phyloP scores from a whole-genome alignment of 441 rosid genomes.

The Rhodomyrtus psidioides region DNA sequence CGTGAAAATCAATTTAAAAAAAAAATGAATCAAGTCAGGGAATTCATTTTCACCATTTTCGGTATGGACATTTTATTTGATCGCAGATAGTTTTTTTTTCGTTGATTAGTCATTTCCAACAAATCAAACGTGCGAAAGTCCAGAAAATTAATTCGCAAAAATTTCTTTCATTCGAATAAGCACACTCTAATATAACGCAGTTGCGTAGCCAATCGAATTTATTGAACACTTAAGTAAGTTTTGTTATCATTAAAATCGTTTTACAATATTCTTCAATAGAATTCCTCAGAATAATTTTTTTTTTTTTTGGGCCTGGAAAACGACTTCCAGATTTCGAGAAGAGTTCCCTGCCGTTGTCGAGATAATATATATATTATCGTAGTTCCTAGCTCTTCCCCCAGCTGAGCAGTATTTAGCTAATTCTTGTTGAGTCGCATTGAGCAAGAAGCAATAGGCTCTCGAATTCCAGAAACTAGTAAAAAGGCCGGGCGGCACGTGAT shows the following conservation, averaged over 20 bases:
- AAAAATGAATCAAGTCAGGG: background rate
- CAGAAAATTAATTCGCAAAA: background rate
- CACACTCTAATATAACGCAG: background rate
- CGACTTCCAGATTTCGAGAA: background rate
- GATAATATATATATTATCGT: background rate
- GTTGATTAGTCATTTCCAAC: background rate
- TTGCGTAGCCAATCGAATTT: background rate
- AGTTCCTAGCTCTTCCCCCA: background rate
- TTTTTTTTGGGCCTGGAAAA: background rate
- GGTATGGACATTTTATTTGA: background rate
- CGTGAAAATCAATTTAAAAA: background rate
- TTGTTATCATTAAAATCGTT: background rate
- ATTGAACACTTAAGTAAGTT: background rate
- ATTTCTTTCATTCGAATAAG: background rate
- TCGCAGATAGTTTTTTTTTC: background rate
- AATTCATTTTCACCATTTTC: background rate
- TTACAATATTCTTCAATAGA: background rate
- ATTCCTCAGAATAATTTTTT: background rate
- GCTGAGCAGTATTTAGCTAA: background rate
- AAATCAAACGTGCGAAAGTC: background rate
- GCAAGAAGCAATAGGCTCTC: background rate
- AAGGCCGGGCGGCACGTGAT: slow-evolving; percentile 15
- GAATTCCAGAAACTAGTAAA: background rate
- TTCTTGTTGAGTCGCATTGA: background rate
- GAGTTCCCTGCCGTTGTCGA: background rate